Base-by-base conservation (phyloP, 495 filamentous ascomycete genomes). In the Lophiostoma macrostomum region DNA sequence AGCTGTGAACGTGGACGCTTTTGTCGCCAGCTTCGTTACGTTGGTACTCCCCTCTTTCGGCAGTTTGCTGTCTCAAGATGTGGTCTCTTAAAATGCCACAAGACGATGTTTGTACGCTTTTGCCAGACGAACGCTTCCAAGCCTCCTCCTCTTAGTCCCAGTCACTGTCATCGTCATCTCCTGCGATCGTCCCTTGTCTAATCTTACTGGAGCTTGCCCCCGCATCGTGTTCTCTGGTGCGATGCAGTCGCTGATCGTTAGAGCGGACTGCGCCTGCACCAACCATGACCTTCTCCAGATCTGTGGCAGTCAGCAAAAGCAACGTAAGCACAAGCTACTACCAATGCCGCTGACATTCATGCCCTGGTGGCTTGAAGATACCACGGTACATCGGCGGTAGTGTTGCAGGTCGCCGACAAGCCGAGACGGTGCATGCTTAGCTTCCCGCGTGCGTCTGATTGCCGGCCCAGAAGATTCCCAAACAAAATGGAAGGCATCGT, bases 261-360 rank as follows among this genome's bases (percentile, higher is more conserved):
- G 79, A 74, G 44, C 82, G 80, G 38, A 96, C 66, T 16, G 90
- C 90, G 11, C 88, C 88, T 24, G 91, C 74, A 32, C 87, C 83
- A 4, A 96, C 76, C n/a, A 97, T 74, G 34, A 96, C 68, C 51
- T 76, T 79, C 64, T 95, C 87, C 25, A 95, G 40, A 65, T 81
- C 79, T 82, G 64, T 14, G 23, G n/a, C 19, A 54, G 52, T 62
- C 24, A 63, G 58, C 43, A 27, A 46, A 52, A 63, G 58, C 43
- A 27, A 46, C 48, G 24, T 54, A 30, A 35, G 25, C 28, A 40
- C 27, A 14, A 48, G 31, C 23, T 11, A n/a, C 28, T 14, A 24
- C 58, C 44, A 37, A 24, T 18, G 32, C 32, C 25, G 38, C 50
- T 22, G 46, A 30, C 20, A 27, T 8, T 24, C 16, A 27, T n/a